Conservation (phyloP, 805 yeast genomes). For the Monosporozyma servazzii region DNA sequence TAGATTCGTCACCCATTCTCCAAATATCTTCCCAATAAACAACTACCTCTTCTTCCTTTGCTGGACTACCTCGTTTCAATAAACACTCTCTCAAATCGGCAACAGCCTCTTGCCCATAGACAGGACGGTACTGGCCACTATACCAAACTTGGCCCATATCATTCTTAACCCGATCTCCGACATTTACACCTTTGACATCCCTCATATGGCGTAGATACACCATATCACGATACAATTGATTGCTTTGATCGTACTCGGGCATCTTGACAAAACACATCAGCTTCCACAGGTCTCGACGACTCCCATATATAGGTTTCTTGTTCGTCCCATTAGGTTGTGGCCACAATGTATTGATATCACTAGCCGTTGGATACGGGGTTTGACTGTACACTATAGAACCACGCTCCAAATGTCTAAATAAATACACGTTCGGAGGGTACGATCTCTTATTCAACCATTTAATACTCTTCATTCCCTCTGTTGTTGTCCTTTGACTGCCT, state of each 20-base stretch:
- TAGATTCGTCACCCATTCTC: conserved; percentile 68
- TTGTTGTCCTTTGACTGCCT: too few relatives aligned
- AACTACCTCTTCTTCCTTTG: conserved; percentile 44
- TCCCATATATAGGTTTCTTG: conserved; percentile 49
- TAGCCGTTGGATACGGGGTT: conserved; percentile 43
- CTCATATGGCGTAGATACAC: conserved; percentile 67
- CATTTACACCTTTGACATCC: conserved; percentile 58
- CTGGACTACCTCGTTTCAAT: not conserved
- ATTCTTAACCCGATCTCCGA: conserved; percentile 55
- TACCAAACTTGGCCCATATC: conserved; percentile 77
- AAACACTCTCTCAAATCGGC: conserved; percentile 52
- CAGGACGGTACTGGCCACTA: conserved; percentile 81
- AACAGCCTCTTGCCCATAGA: conserved; percentile 83
- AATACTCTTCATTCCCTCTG: not conserved
- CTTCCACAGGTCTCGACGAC: conserved; percentile 84
- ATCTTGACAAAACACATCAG: conserved; percentile 78
- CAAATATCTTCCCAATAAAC: conserved; percentile 79
- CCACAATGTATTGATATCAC: conserved; percentile 52
- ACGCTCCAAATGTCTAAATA: conserved; percentile 75
- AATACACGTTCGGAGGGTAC: conserved; percentile 73
- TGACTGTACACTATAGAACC: conserved; percentile 90
- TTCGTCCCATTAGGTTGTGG: conserved; percentile 85
- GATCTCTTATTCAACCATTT: conserved; percentile 49
- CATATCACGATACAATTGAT: conserved; percentile 63
- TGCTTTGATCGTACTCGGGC: conserved; percentile 50